Base-by-base conservation (phyloP, 2,329 filamentous ascomycete species). In the Truncatella angustata region DNA sequence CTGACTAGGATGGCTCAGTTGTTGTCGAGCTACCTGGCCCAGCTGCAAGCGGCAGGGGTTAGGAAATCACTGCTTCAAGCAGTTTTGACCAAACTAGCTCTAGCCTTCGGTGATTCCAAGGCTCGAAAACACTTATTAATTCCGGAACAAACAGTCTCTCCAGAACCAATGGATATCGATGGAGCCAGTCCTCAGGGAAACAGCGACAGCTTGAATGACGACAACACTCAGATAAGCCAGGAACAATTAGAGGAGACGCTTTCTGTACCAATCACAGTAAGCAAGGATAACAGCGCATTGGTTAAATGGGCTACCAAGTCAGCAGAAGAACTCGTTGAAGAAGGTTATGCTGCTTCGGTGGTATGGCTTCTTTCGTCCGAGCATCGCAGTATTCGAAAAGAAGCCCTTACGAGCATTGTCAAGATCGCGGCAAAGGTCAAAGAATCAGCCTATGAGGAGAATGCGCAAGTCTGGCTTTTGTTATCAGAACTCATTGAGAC, bases 401-500 rank as follows among this genome's bases (percentile, higher is more conserved):
- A 97, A 71, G 89, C 91, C 4, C 73, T 88, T 16, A 82, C 78
- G 35, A 87, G 84, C 60, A 76, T 92, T 37, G 75, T 83, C 47
- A 89, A 88, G 65, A 80, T 86, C 67, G 79, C 82, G 1, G 70
- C 72, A 28, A 84, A 81, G 63, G 71, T 87, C 45, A 80, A 86
- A 66, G 82, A 83, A 49, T 92, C 88, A 0, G 79, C 81, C 1
- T 86, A 91, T 60, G 80, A 85, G 42, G 90, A 95, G 62, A 87
- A 85, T 63, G 84, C 90, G 34, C 87, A 92, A 55, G 73, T 92
- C 4, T 92, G 88, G 75, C 77, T 96, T 9, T 79, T 97, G 4
- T 77, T 94, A 2, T 88, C 85, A 52, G 92, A 96, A 68, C 68
- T 95, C 5, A 78, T 85, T 12, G 91, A 97, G 67, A 94, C 92